Conservation (phyloP, 345 rosid genomes). For the Euphorbia pulcherrima region DNA sequence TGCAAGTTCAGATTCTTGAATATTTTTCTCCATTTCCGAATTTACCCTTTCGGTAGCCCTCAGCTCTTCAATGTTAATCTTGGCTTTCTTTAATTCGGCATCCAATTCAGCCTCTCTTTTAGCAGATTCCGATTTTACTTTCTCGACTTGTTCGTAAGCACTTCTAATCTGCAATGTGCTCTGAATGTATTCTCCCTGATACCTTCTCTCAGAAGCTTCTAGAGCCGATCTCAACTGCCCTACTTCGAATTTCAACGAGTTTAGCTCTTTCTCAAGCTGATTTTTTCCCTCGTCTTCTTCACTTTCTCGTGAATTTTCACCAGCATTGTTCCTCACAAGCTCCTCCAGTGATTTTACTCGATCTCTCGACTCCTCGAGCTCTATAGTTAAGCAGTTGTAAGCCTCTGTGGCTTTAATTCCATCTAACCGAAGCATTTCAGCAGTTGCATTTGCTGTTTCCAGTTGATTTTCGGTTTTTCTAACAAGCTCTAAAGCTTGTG, state of each 20-base stretch:
- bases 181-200: slow-evolving; percentile 82
- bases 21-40: slow-evolving; percentile 39
- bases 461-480: slow-evolving; percentile 54
- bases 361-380: slow-evolving; percentile 67
- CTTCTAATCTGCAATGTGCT: slow-evolving; percentile 81
- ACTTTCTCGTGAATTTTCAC: slow-evolving; percentile 26
- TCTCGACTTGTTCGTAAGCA: slow-evolving; percentile 75
- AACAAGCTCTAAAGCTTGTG: slow-evolving; percentile 56
- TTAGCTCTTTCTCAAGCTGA: slow-evolving; percentile 54
- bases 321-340: slow-evolving; percentile 41
- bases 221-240: slow-evolving; percentile 60
- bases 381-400: slow-evolving; percentile 45
- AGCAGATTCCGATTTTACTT: slow-evolving; percentile 43
- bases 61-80: slow-evolving; percentile 50
- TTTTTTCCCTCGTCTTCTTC: slow-evolving; percentile 32
- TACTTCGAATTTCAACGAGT: slow-evolving; percentile 49
- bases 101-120: slow-evolving; percentile 54
- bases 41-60: slow-evolving; percentile 56
- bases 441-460: slow-evolving; percentile 56
- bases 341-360: slow-evolving; percentile 58
- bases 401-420: slow-evolving; percentile 58
- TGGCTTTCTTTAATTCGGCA: slow-evolving; percentile 47
- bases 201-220: slow-evolving; percentile 69
- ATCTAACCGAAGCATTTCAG: slow-evolving; percentile 57
- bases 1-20: slow-evolving; percentile 36